Percentiles rank a stretch among this genome's conserved stretches.
These are phyloP conservation scores for Opeltia flavorubescens DNA, from an alignment of 495 filamentous ascomycete species.

Conservation along the genomic window DNA sequence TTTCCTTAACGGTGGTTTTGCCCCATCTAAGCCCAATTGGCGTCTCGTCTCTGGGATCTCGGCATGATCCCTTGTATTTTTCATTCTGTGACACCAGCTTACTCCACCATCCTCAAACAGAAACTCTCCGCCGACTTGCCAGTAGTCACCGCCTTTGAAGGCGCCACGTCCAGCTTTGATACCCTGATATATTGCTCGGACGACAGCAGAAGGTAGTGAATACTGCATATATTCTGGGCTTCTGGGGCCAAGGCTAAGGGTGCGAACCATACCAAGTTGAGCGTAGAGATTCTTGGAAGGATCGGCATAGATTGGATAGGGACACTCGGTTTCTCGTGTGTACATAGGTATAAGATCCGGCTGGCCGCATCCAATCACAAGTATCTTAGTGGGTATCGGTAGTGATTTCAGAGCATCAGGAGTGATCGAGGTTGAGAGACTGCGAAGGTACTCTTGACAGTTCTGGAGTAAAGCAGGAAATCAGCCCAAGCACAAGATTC, in stretches of 20 bases:
- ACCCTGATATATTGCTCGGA: constrained; percentile 40
- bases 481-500: constrained; percentile 1
- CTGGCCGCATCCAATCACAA: constrained; percentile 68
- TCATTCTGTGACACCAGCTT: constrained; percentile 78
- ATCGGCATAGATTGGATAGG: constrained; percentile 74
- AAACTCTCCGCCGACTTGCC: constrained; percentile 75
- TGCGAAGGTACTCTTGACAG: constrained; percentile 59
- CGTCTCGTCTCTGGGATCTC: constrained; percentile 50
- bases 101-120: constrained; percentile 57
- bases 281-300: constrained; percentile 55
- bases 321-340: constrained; percentile 43
- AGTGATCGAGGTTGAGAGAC: constrained; percentile 45
- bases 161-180: constrained; percentile 36
- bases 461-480: constrained; percentile 27
- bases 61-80: constrained; percentile 61
- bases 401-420: constrained; percentile 32
- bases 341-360: constrained; percentile 60
- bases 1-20: not conserved
- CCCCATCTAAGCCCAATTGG: constrained; percentile 43
- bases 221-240: constrained; percentile 52
- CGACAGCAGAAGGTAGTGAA: constrained; percentile 27
- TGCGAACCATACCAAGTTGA: constrained; percentile 55
- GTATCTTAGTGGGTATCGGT: constrained; percentile 46
- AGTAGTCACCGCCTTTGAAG: constrained; percentile 50
- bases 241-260: constrained; percentile 42